Conservation (phyloP, 1,284 basidiomycete species). For the Ustanciosporium gigantosporum region DNA sequence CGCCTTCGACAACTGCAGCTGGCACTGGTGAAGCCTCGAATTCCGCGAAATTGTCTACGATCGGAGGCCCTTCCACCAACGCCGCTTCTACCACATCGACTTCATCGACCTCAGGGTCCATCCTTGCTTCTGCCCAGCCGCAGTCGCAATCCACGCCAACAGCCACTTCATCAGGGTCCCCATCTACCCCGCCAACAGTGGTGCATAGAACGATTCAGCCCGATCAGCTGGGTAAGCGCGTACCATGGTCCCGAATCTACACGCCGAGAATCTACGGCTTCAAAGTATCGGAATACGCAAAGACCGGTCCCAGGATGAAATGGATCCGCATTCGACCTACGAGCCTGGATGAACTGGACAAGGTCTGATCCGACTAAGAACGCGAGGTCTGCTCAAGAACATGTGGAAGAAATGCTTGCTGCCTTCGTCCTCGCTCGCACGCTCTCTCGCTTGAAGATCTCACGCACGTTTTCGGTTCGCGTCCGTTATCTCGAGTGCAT, state of each 20-base stretch:
- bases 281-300: constrained; percentile 67
- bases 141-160: constrained; percentile 50
- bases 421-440: too few species aligned
- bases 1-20: too few species aligned
- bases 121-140: not conserved
- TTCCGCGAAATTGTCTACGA: not conserved
- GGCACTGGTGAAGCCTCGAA: not conserved
- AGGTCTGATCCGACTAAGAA: constrained; percentile 7
- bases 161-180: constrained; percentile 67
- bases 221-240: constrained; percentile 42
- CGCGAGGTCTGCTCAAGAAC: too few species aligned
- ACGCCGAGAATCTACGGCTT: constrained; percentile 87
- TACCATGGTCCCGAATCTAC: constrained; percentile 69
- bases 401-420: not conserved
- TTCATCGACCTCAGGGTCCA: not conserved
- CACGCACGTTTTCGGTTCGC: too few species aligned
- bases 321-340: constrained; percentile 88
- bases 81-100: not conserved
- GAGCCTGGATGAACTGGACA: constrained; percentile 75
- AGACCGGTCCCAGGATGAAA: constrained; percentile 92
- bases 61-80: not conserved
- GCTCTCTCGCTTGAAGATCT: not conserved
- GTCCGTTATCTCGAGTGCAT: too few species aligned
- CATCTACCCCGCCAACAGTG: not conserved
- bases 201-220: constrained; percentile 30